Conservation (phyloP, 2,329 filamentous ascomycete genomes). For the Fusarium hostae region DNA sequence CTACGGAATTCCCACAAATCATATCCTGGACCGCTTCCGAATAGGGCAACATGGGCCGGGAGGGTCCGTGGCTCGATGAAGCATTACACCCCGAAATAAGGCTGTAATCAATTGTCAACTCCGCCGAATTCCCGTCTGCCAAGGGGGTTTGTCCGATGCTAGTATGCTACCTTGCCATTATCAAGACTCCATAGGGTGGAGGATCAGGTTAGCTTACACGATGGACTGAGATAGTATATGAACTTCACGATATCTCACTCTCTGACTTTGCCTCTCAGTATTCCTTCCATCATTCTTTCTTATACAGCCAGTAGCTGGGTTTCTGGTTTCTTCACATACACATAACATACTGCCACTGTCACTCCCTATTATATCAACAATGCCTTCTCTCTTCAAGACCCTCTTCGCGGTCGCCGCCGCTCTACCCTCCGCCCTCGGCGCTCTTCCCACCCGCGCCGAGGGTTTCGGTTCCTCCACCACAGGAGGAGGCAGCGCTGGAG, state of each 20-base stretch:
- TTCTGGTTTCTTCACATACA: constrained; percentile 28
- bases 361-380: constrained; percentile 17
- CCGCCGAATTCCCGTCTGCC: constrained; percentile 37
- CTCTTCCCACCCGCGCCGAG: constrained; percentile 52
- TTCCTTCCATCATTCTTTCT: constrained; percentile 13
- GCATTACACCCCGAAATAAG: constrained; percentile 7
- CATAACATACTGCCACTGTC: background rate
- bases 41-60: constrained; percentile 31
- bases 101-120: constrained; percentile 8
- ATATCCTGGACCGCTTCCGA: constrained; percentile 4
- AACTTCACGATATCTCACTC: constrained; percentile 12
- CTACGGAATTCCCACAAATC: constrained; percentile 35
- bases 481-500: constrained; percentile 65
- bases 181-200: constrained; percentile 2
- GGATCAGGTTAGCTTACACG: background rate
- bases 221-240: constrained; percentile 3
- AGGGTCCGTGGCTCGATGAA: constrained; percentile 19
- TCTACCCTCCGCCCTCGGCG: constrained; percentile 36
- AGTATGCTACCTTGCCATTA: background rate
- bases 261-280: background rate
- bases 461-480: constrained; percentile 64
- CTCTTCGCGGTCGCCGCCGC: constrained; percentile 33
- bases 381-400: constrained; percentile 38
- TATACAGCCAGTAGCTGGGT: constrained; percentile 19
- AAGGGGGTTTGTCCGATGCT: constrained; percentile 4